Evolutionary conservation across 176 grass and related monocot species (phyloP), one percentile per base, ranked within the genome.

Genomic region (Rhynchospora pubera): DNA sequence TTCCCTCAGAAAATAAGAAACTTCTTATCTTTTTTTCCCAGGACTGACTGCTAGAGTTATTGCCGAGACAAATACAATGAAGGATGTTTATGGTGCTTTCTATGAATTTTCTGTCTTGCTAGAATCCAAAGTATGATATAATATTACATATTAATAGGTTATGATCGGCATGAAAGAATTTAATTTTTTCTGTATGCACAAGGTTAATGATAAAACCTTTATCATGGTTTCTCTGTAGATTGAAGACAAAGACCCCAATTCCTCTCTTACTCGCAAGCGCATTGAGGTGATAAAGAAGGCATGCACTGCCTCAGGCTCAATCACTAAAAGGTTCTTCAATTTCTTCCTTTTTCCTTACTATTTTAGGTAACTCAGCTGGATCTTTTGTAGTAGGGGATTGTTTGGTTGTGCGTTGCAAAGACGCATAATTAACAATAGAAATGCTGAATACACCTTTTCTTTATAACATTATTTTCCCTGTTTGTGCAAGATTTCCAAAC

Each of bases 31-130:
- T 73, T 7, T 85, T 39, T 47, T 48, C 12, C 57, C 76, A 97
- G 94, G 94, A 42, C 88, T 97, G 63, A 91, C 90, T 44, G 94
- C 94, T 72, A 84, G 88, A 79, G 44, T 97, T 56, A 92, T 97
- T 86, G 82, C 86, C 66, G 87, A 94, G 83, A 86, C 94, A 86
- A 84, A 86, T 19, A 76, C 91, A 65, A 94, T 94, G 90, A 85
- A 89, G 52, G 94, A 97, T 30, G 88, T 97, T 9, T 93, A 90
- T 83, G 79, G 87, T 87, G 84, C 90, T 84, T 94, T 94, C 82
- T 94, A 89, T 52, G 89, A 98, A 60, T 94, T 98, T 67, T 93
- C 92, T 83, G 85, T 87, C 46, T 65, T 91, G 61, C 50, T 98
- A 43, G 85, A 98, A 59, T 94, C 87, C 10, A 98, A 98, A 92